These are phyloP conservation scores for Paradendryphiella salina DNA, from an alignment of 2,329 filamentous ascomycete species.

Conservation along the genomic window DNA sequence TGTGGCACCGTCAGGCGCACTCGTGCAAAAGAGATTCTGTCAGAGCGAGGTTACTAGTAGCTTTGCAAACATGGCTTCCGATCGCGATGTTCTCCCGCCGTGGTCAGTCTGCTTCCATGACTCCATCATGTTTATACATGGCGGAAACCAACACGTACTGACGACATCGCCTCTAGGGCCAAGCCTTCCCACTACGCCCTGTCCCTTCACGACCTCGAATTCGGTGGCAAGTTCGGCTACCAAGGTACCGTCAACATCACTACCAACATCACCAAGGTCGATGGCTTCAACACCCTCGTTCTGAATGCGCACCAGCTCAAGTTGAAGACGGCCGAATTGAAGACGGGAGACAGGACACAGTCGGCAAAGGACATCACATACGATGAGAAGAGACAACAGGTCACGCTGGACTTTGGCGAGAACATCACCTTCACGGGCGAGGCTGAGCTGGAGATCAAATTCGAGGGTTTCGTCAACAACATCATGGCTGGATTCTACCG, in stretches of 20 bases:
- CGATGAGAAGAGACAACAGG: conserved; percentile 81
- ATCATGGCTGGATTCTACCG: conserved; percentile 90
- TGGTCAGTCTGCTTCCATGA: conserved; percentile 39
- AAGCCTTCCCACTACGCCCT: conserved; percentile 86
- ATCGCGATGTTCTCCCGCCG: conserved; percentile 52
- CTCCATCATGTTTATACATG: not conserved
- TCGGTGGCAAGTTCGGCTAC: conserved; percentile 74
- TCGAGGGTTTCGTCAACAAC: conserved; percentile 82
- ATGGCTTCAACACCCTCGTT: conserved; percentile 69
- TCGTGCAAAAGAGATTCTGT: conserved; percentile 36
- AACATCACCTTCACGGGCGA: conserved; percentile 70
- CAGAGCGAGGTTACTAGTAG: conserved; percentile 39
- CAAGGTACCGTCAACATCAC: conserved; percentile 83
- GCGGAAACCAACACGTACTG: conserved; percentile 8
- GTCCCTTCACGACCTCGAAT: conserved; percentile 76
- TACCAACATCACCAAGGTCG: conserved; percentile 67
- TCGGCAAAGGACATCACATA: conserved; percentile 72
- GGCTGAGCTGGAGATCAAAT: conserved; percentile 69
- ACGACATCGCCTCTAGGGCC: conserved; percentile 55
- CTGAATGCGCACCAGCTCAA: conserved; percentile 86
- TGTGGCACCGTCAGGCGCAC: conserved; percentile 15
- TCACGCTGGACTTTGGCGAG: conserved; percentile 74
- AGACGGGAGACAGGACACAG: conserved; percentile 59
- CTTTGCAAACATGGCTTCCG: conserved; percentile 50
- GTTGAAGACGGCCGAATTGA: conserved; percentile 68